Conservation (phyloP, 208 protist genomes). For the Lotmaria passim region DNA sequence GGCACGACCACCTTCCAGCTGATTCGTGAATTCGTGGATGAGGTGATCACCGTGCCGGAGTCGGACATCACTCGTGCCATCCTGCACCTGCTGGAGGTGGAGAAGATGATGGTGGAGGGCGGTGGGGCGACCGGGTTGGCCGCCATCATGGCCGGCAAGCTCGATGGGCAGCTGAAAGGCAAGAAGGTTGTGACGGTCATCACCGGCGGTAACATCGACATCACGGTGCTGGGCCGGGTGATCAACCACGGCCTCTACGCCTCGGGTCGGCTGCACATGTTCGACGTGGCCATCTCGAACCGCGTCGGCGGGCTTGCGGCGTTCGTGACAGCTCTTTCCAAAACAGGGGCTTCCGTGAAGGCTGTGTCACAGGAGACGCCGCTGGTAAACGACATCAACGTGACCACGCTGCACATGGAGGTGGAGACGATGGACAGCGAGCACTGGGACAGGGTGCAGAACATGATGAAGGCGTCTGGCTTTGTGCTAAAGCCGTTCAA, state of each 20-base stretch:
- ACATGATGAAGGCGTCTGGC: constrained; percentile 40
- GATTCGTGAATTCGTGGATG: constrained; percentile 73
- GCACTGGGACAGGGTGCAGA: constrained; percentile 44
- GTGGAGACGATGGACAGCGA: constrained; percentile 50
- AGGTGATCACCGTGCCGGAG: constrained; percentile 76
- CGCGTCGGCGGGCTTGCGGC: constrained; percentile 80
- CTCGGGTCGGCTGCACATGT: constrained; percentile 69
- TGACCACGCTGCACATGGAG: constrained; percentile 60
- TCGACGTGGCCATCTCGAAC: constrained; percentile 80
- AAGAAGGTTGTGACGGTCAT: constrained; percentile 85
- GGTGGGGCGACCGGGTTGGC: constrained; percentile 77
- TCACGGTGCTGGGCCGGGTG: constrained; percentile 81
- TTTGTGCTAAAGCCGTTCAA: constrained; percentile 44
- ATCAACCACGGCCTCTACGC: constrained; percentile 87
- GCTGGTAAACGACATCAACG: constrained; percentile 57
- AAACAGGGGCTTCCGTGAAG: constrained; percentile 70
- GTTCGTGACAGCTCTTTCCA: constrained; percentile 50
- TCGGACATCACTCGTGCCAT: constrained; percentile 84
- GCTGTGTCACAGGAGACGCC: constrained; percentile 86
- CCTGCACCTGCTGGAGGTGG: constrained; percentile 84
- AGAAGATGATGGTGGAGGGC: constrained; percentile 92
- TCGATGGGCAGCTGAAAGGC: constrained; percentile 51
- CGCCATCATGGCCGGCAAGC: constrained; percentile 67
- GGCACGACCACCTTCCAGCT: constrained; percentile 79
- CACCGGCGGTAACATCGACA: constrained; percentile 94